Evolutionary conservation across 2,329 filamentous ascomycete species (phyloP).

Genomic region (Verticillium dahliae): DNA sequence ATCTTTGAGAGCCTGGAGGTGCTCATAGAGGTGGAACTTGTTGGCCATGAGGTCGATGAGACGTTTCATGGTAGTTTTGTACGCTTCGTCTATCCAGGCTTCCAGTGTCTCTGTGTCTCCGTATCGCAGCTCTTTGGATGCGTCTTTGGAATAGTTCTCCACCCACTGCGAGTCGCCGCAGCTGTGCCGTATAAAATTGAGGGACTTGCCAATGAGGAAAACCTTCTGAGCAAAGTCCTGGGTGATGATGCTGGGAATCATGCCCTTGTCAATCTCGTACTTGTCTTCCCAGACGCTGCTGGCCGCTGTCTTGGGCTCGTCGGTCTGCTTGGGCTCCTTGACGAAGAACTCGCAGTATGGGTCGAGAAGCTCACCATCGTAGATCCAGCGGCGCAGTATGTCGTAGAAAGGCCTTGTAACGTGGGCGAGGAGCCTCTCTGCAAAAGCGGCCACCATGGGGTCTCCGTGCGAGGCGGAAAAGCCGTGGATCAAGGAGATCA

Average conservation of each 20-base stretch:
- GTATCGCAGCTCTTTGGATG: constrained; percentile 86
- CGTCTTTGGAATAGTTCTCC: constrained; percentile 86
- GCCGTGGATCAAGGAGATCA: constrained; percentile 88
- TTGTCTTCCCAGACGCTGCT: constrained; percentile 62
- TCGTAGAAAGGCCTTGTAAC: constrained; percentile 95
- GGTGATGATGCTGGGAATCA: constrained; percentile 92
- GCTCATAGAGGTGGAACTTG: constrained; percentile 92
- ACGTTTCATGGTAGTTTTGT: constrained; percentile 96
- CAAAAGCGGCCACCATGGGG: constrained; percentile 88
- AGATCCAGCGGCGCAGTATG: constrained; percentile 94
- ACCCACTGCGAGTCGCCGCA: constrained; percentile 95
- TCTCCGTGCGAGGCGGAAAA: constrained; percentile 94
- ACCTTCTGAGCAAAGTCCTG: constrained; percentile 93
- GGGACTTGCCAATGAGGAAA: constrained; percentile 92
- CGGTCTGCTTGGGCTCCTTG: constrained; percentile 46
- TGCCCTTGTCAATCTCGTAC: constrained; percentile 75
- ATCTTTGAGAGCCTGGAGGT: constrained; percentile 84
- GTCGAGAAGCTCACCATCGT: constrained; percentile 95
- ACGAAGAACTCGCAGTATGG: constrained; percentile 96
- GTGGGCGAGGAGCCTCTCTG: constrained; percentile 77
- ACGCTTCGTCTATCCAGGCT: constrained; percentile 90
- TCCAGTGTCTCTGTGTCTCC: constrained; percentile 90
- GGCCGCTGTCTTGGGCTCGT: neutral
- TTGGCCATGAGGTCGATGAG: constrained; percentile 88
- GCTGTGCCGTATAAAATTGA: constrained; percentile 96